A percentile compares a stretch with the other conserved stretches of the same genome.
phyloP scores from a whole-genome alignment of 176 grass and related monocot genomes.

The Carex myosuroides region DNA sequence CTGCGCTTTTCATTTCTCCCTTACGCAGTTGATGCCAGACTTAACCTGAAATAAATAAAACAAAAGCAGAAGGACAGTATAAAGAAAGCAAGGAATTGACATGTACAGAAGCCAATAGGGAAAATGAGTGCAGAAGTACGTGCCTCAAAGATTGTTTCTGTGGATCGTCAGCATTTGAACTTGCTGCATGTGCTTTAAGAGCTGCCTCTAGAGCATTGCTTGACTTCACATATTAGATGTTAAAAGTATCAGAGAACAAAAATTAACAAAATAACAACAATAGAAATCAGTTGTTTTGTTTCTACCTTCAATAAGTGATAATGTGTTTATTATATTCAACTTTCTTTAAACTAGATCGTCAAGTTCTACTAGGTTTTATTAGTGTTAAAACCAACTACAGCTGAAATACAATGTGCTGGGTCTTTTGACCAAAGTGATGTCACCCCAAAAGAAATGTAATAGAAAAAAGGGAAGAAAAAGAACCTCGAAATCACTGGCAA shows the following conservation, averaged over 20 bases:
- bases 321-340: not conserved
- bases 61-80: slow-evolving; percentile 51
- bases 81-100: slow-evolving; percentile 61
- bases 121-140: slow-evolving; percentile 28
- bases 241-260: slow-evolving; percentile 26
- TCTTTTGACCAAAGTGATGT: not conserved
- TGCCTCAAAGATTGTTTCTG: slow-evolving; percentile 52
- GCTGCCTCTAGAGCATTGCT: slow-evolving; percentile 44
- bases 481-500: slow-evolving; percentile 5
- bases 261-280: slow-evolving; percentile 14
- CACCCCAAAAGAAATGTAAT: not conserved
- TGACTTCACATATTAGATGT: slow-evolving; percentile 29
- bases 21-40: slow-evolving; percentile 55
- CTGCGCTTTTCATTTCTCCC: not conserved
- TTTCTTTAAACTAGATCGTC: not conserved
- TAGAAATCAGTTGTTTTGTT: not conserved
- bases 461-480: not conserved
- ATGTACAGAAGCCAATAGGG: not conserved
- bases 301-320: not conserved
- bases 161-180: slow-evolving; percentile 41
- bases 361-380: not conserved
- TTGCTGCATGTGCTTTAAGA: slow-evolving; percentile 51
- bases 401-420: not conserved
- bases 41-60: slow-evolving; percentile 55
- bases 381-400: not conserved